Evolutionary conservation across 495 filamentous ascomycete species (phyloP).

Genomic region (Penicillium taxi): DNA sequence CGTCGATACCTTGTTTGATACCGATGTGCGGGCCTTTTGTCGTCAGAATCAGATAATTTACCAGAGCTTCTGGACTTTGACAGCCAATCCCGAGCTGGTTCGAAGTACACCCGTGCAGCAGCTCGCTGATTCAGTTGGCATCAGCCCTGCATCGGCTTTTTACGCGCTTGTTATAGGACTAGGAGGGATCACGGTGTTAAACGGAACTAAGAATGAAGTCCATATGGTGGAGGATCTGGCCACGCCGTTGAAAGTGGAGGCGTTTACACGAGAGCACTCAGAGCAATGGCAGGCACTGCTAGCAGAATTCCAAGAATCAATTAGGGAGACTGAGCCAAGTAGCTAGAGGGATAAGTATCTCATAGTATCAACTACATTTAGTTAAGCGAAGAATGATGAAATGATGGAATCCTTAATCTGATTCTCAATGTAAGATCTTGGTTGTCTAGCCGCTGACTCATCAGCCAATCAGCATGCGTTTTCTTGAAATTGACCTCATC

Average conservation of each 20-base stretch:
- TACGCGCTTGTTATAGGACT: conserved; percentile 61
- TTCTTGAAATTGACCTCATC: conserved; percentile 19
- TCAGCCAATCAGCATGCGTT: conserved; percentile 5
- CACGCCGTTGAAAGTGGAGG: conserved; percentile 41
- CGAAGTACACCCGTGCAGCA: conserved; percentile 41
- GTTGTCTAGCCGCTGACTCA: conserved; percentile 21
- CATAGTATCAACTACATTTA: no score
- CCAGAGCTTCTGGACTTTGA: conserved; percentile 76
- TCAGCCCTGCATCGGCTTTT: conserved; percentile 49
- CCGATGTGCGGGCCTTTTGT: conserved; percentile 54
- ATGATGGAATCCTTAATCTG: no score
- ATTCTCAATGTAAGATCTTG: no score
- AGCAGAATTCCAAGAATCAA: conserved; percentile 37
- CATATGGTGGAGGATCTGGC: conserved; percentile 62
- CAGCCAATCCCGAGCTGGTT: conserved; percentile 56
- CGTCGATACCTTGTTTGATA: conserved; percentile 51
- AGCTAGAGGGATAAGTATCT: not conserved
- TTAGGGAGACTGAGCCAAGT: conserved; percentile 31
- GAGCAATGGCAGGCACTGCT: conserved; percentile 40
- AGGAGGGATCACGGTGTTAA: conserved; percentile 51
- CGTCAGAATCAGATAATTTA: conserved; percentile 52
- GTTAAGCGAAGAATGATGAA: no score
- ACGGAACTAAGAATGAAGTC: conserved; percentile 57
- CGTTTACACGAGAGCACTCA: conserved; percentile 36
- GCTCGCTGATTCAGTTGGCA: conserved; percentile 39